These are phyloP conservation scores for Boletus rubescentipes DNA, from an alignment of 768 basidiomycete species.

Conservation along the genomic window DNA sequence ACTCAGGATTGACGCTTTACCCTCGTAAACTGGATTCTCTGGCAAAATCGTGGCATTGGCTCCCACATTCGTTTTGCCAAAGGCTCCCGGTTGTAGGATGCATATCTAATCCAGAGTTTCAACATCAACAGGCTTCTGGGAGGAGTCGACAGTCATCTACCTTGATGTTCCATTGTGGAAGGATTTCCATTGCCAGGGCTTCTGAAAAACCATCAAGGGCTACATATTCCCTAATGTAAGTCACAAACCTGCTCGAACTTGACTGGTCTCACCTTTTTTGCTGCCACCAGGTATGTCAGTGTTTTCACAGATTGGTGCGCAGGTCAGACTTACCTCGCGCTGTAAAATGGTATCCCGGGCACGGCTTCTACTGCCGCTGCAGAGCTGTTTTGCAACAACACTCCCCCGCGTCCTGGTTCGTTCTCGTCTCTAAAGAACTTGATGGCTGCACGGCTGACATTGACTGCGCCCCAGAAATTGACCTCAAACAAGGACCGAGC, in stretches of 20 bases:
- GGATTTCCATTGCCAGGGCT: slow-evolving; percentile 34
- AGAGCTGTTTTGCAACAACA: slow-evolving; percentile 37
- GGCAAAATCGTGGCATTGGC: not conserved
- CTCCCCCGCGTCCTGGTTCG: slow-evolving; percentile 33
- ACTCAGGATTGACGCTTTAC: not conserved
- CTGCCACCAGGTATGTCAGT: no score
- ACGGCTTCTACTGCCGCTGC: no score
- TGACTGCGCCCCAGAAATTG: no score
- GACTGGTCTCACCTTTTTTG: no score
- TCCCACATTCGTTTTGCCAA: not conserved
- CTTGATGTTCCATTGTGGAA: slow-evolving; percentile 30
- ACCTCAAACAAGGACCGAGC: slow-evolving; percentile 27
- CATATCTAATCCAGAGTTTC: slow-evolving; percentile 6
- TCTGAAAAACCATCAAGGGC: slow-evolving; percentile 36
- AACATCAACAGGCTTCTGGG: not conserved
- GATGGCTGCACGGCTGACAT: slow-evolving; percentile 20
- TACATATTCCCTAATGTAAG: no score
- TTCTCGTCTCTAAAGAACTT: slow-evolving; percentile 16
- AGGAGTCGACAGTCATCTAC: not conserved
- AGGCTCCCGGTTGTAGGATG: slow-evolving; percentile 15
- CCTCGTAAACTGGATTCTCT: slow-evolving; percentile 4
- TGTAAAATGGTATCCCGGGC: no score
- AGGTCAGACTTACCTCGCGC: no score
- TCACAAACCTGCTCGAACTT: no score
- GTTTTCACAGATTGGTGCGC: no score